Evolutionary conservation across 768 basidiomycete species (phyloP).

Genomic region (Calocera viscosa): DNA sequence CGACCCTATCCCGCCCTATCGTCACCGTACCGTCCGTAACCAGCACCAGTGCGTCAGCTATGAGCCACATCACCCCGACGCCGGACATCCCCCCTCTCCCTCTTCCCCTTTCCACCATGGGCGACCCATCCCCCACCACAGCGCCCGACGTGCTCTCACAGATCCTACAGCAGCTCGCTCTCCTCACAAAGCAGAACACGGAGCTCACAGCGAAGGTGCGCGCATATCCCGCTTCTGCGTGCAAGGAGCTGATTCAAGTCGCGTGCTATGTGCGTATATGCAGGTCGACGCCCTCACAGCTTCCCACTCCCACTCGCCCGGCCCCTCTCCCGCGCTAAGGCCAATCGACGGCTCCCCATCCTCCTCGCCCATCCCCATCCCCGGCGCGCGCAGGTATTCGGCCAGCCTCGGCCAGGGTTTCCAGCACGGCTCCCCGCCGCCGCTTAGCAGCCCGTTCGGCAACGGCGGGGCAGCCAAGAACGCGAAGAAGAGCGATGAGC

Average conservation of each 20-base stretch:
- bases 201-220: background rate
- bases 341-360: background rate
- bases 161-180: background rate
- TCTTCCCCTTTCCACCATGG: background rate
- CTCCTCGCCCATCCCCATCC: slow-evolving; percentile 1
- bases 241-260: background rate
- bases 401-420: background rate
- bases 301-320: background rate
- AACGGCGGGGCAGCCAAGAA: slow-evolving; percentile 32
- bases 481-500: slow-evolving; percentile 42
- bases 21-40: background rate
- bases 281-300: background rate
- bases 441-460: background rate
- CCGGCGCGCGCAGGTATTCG: background rate
- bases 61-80: background rate
- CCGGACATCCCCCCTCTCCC: background rate
- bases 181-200: background rate
- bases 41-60: too few species aligned
- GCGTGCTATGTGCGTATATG: too few species aligned
- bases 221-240: background rate
- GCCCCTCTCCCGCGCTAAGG: background rate
- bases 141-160: background rate
- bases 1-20: background rate
- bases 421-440: background rate
- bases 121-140: background rate